Evolutionary conservation across 208 protist species (phyloP), one percentile per base, ranked within the genome.

Genomic region (Trypanosoma mega): DNA sequence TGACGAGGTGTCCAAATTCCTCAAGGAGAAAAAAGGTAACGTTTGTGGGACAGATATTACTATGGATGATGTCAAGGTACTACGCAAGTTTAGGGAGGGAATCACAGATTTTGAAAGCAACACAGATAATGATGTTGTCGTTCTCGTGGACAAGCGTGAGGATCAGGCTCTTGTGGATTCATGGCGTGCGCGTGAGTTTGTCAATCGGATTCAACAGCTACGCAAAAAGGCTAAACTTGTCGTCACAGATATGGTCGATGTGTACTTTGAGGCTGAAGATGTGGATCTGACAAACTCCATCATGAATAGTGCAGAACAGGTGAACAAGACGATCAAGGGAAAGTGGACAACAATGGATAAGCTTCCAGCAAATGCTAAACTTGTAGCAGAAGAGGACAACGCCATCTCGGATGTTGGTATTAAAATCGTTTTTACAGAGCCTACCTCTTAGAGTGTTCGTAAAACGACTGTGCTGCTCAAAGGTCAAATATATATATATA

Each of bases 181-280:
- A 53, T 97, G 95, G 77, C 67, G 93, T 11, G 93, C 96, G 9
- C 85, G 98, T 23, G 93, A 98, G 76, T 82, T 99, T 34, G 80
- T 98, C 16, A 96, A 93, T 57, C 90, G 90, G 18, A 85, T 99
- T 11, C 98, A 99, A 85, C 90, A 98, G 80, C 75, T 99, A 29
- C 91, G 98, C 69, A 99, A 99, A 80, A 92, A 97, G 85, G 93
- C 91, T 2, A 78, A 78, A 30, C 79, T 98, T 21, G 18, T 61
- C 44, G 60, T 92, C 12, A 82, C 82, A 3, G 88, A 96, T 63
- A 20, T 63, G 21, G 64, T 95, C 4, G 63, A 82, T 23, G 72
- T 96, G 9, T 94, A 87, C 81, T 95, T 85, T 53, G 66, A 80
- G 46, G 59, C 70, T 29, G 85, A 92, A 48, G 87, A 93, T 20